Percentiles rank a stretch among this genome's conserved stretches.
Conservation (phyloP, 1,284 basidiomycete genomes). For the Mycena citricolor region DNA sequence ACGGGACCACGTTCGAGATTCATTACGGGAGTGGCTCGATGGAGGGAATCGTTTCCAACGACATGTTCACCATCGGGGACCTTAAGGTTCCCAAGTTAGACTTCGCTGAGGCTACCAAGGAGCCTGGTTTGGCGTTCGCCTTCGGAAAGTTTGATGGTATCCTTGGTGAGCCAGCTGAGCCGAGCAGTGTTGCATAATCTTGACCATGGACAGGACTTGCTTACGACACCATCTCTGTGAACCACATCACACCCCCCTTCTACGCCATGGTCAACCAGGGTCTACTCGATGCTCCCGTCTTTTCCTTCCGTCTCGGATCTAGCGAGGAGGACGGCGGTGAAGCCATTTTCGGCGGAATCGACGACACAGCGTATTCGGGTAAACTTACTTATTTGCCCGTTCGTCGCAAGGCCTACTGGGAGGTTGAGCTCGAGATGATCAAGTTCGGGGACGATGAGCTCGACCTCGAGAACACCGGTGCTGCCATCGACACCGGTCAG, state of each 20-base stretch:
- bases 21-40: slow-evolving; percentile 97
- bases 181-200: neutral
- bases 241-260: slow-evolving; percentile 92
- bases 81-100: slow-evolving; percentile 76
- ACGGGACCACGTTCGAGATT: slow-evolving; percentile 91
- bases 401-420: slow-evolving; percentile 98
- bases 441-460: slow-evolving; percentile 83
- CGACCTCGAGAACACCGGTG: slow-evolving; percentile 88
- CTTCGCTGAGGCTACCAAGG: slow-evolving; percentile 96
- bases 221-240: slow-evolving; percentile 96
- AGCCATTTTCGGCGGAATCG: slow-evolving; percentile 92
- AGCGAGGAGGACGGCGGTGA: slow-evolving; percentile 92
- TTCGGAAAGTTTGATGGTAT: slow-evolving; percentile 79
- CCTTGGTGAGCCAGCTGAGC: slow-evolving; percentile 8
- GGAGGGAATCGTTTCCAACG: slow-evolving; percentile 94
- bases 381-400: slow-evolving; percentile 88
- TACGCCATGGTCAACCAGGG: slow-evolving; percentile 90
- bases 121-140: slow-evolving; percentile 96
- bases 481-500: slow-evolving; percentile 93
- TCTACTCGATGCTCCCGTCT: slow-evolving; percentile 84
- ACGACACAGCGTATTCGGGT: slow-evolving; percentile 78
- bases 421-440: slow-evolving; percentile 90
- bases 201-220: slow-evolving; percentile 93
- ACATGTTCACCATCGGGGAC: slow-evolving; percentile 84
- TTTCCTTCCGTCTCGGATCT: slow-evolving; percentile 92